phyloP scores from a whole-genome alignment of 306 rosid species.

The Ormosia semicastrata region DNA sequence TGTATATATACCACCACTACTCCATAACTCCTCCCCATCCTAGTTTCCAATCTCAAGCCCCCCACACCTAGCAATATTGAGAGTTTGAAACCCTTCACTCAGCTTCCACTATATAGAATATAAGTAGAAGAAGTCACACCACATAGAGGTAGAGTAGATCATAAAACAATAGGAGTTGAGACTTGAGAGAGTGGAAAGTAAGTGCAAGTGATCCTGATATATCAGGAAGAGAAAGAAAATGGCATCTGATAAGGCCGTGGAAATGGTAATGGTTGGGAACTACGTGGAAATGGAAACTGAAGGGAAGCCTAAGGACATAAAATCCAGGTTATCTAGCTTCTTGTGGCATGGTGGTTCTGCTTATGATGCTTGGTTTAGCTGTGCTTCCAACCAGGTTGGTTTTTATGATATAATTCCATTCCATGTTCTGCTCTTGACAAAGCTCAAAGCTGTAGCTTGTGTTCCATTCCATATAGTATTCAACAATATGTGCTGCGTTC shows the following conservation, averaged over 20 bases:
- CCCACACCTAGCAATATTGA: background rate
- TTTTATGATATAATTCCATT: background rate
- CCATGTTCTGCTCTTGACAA: background rate
- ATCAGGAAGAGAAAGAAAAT: conserved; percentile 16
- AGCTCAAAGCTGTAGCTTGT: background rate
- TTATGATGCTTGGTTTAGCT: conserved; percentile 99
- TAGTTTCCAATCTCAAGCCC: conserved; percentile 13
- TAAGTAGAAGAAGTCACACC: background rate
- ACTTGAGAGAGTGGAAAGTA: background rate
- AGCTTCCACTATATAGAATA: background rate
- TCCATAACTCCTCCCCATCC: background rate
- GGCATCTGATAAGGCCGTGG: conserved; percentile 73
- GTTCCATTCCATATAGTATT: background rate
- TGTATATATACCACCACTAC: conserved; percentile 32
- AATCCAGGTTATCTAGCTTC: conserved; percentile 62
- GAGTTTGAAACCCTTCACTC: background rate
- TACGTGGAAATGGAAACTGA: conserved; percentile 94
- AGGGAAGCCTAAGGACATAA: conserved; percentile 55
- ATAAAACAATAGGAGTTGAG: background rate
- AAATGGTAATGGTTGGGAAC: conserved; percentile 73
- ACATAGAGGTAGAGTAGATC: background rate
- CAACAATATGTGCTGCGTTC: background rate
- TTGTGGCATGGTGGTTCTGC: conserved; percentile 98
- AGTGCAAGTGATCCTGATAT: background rate
- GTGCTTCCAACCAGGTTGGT: conserved; percentile 93